Evolutionary conservation across 306 rosid species (phyloP).

Genomic region (Malus orientalis): DNA sequence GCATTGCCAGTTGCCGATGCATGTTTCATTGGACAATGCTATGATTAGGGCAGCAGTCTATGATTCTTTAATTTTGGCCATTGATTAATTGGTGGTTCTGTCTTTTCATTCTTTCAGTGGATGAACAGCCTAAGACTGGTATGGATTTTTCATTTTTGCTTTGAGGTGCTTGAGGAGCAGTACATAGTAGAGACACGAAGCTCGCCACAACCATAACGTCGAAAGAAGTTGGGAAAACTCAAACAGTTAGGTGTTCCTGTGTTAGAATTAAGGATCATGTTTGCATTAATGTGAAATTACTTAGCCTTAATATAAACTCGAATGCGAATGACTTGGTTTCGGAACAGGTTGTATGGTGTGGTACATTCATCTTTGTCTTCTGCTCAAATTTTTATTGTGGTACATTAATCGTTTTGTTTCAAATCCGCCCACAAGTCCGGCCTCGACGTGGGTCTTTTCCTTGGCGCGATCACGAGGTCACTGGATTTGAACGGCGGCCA

Average conservation of each 20-base stretch:
- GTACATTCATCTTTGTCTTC: too few relatives aligned
- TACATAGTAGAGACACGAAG: background rate
- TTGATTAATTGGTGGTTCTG: background rate
- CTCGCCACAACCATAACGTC: background rate
- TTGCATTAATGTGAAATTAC: background rate
- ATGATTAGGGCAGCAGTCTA: background rate
- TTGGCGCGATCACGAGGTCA: constrained; percentile 58
- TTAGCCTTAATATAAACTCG: background rate
- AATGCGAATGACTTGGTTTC: too few relatives aligned
- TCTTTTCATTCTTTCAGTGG: background rate
- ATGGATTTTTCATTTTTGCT: background rate
- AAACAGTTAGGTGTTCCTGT: too few relatives aligned
- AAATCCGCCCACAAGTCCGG: constrained; percentile 62
- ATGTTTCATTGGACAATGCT: background rate
- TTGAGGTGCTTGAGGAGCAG: background rate
- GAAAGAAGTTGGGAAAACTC: background rate
- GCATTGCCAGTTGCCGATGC: background rate
- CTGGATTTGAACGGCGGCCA: constrained; percentile 55
- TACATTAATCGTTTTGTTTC: too few relatives aligned
- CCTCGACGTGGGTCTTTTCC: constrained; percentile 51
- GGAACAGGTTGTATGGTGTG: too few relatives aligned
- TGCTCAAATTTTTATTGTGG: too few relatives aligned
- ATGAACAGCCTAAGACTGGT: background rate
- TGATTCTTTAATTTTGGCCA: background rate
- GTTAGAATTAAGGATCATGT: background rate